Conservation (phyloP, 1,284 basidiomycete species). For the Marasmius oreades region DNA sequence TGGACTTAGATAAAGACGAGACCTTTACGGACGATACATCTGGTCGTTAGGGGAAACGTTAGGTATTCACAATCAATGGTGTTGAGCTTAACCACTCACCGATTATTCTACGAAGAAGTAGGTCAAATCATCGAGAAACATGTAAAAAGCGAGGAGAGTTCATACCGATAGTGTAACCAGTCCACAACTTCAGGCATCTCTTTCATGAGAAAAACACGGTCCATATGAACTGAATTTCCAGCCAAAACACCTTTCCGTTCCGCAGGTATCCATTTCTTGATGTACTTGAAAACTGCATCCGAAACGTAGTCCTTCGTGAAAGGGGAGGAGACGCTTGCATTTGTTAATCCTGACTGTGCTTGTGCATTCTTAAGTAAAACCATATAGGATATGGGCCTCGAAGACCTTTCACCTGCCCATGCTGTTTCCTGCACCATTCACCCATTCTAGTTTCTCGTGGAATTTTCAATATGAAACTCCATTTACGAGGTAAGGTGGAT, state of each 20-base stretch:
- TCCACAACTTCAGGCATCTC: conserved; percentile 76
- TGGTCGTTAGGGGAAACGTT: conserved; percentile 25
- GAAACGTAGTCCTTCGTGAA: conserved; percentile 54
- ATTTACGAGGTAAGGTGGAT: not conserved
- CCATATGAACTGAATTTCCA: conserved; percentile 79
- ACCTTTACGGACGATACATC: conserved; percentile 82
- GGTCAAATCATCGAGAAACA: not conserved
- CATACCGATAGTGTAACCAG: conserved; percentile 78
- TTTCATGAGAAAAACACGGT: conserved; percentile 66
- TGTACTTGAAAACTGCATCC: conserved; percentile 58
- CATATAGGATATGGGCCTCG: not conserved
- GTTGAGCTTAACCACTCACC: conserved; percentile 36
- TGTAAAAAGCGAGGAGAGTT: not conserved
- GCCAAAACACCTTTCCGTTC: conserved; percentile 65
- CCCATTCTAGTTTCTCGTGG: conserved; percentile 52
- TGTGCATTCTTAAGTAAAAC: not conserved
- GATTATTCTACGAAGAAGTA: conserved; percentile 44
- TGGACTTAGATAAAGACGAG: not conserved
- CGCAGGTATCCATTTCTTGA: conserved; percentile 72
- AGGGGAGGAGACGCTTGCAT: conserved; percentile 63
- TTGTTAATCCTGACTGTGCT: conserved; percentile 66
- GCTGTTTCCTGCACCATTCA: conserved; percentile 73
- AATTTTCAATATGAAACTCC: conserved; percentile 1
- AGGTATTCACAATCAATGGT: not conserved
- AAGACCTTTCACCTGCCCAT: conserved; percentile 48